These are phyloP conservation scores for Clonostachys solani DNA, from an alignment of 2,329 filamentous ascomycete species.

Conservation along the genomic window DNA sequence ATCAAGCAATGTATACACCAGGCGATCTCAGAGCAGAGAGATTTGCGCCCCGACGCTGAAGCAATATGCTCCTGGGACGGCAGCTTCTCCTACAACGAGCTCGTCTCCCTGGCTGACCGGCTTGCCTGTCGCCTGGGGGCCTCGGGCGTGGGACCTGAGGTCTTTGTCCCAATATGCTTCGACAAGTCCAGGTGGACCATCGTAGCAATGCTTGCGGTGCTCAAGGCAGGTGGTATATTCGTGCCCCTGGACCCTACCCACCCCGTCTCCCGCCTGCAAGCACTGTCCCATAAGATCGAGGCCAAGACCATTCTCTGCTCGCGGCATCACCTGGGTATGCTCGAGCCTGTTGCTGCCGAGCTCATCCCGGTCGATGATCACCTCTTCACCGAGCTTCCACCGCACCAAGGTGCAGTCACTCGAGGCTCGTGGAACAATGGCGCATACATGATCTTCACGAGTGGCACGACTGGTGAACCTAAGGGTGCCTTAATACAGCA, in stretches of 20 bases:
- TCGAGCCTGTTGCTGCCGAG: slow-evolving; percentile 6
- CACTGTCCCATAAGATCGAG: slow-evolving; percentile 8
- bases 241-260: slow-evolving; percentile 14
- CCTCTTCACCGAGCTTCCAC: slow-evolving; percentile 4
- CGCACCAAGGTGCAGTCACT: neutral
- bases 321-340: slow-evolving; percentile 8
- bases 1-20: slow-evolving; percentile 36
- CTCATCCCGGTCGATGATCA: slow-evolving; percentile 9
- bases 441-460: slow-evolving; percentile 41
- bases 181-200: slow-evolving; percentile 20
- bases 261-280: slow-evolving; percentile 5
- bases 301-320: slow-evolving; percentile 11
- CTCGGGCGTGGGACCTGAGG: slow-evolving; percentile 16
- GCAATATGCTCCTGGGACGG: slow-evolving; percentile 41
- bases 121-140: slow-evolving; percentile 19
- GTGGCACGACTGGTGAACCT: slow-evolving; percentile 40
- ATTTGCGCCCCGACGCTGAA: slow-evolving; percentile 19
- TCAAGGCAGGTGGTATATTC: slow-evolving; percentile 16
- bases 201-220: slow-evolving; percentile 16
- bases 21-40: slow-evolving; percentile 28
- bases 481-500: slow-evolving; percentile 23
- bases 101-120: slow-evolving; percentile 28
- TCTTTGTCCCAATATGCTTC: slow-evolving; percentile 17
- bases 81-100: slow-evolving; percentile 30
- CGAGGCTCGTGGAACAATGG: slow-evolving; percentile 14